Percentiles rank a stretch among this genome's conserved stretches.
Conservation (phyloP, 1,284 basidiomycete species). For the Stygiomarasmius scandens region DNA sequence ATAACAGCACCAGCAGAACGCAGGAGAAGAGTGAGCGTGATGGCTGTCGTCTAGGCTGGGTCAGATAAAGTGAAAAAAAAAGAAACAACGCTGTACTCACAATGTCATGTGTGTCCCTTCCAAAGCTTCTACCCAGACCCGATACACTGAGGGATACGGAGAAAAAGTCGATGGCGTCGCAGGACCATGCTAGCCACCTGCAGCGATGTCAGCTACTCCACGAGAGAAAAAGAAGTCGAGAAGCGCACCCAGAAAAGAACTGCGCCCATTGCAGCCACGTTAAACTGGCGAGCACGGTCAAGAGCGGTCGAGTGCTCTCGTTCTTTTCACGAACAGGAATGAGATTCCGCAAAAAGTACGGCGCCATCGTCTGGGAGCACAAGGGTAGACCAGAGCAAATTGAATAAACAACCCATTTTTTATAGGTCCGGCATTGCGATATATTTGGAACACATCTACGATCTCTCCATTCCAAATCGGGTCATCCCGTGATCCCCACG, state of each 20-base stretch:
- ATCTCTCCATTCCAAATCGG: too few species aligned
- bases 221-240: not conserved
- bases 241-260: slow-evolving; percentile 60
- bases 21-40: slow-evolving; percentile 93
- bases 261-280: slow-evolving; percentile 55
- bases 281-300: slow-evolving; percentile 40
- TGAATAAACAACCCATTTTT: too few species aligned
- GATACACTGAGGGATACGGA: slow-evolving; percentile 76
- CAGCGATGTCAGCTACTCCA: slow-evolving; percentile 1
- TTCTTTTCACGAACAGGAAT: slow-evolving; percentile 12
- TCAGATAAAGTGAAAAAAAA: slow-evolving; percentile 4
- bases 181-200: slow-evolving; percentile 78
- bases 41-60: slow-evolving; percentile 66
- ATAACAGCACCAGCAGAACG: slow-evolving; percentile 86
- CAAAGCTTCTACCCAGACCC: slow-evolving; percentile 57
- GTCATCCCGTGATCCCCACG: too few species aligned
- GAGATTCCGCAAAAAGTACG: slow-evolving; percentile 15
- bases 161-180: slow-evolving; percentile 85
- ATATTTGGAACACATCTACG: too few species aligned
- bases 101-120: slow-evolving; percentile 47
- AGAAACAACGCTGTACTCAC: slow-evolving; percentile 40
- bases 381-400: too few species aligned
- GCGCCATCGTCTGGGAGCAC: not conserved
- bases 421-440: too few species aligned
- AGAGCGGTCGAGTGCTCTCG: slow-evolving; percentile 30